A percentile compares a stretch with the other conserved stretches of the same genome.
These are phyloP conservation scores for Hypoxylon intermedium DNA, from an alignment of 495 filamentous ascomycete species.

Conservation along the genomic window DNA sequence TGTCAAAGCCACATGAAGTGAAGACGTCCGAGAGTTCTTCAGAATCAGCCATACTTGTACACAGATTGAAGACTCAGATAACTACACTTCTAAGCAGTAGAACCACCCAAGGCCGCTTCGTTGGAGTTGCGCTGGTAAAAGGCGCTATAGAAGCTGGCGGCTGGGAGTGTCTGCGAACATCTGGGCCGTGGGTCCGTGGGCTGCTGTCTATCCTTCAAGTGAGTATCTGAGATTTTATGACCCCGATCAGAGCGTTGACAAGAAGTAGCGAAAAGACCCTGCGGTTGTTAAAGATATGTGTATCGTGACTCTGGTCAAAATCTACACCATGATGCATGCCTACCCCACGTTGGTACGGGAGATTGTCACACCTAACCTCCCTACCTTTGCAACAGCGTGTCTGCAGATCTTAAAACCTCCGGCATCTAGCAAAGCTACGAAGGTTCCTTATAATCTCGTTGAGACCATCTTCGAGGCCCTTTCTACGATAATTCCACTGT, in stretches of 20 bases:
- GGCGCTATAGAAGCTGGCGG: slow-evolving; percentile 80
- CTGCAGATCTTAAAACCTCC: slow-evolving; percentile 68
- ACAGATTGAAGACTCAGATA: slow-evolving; percentile 80
- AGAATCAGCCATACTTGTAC: slow-evolving; percentile 69
- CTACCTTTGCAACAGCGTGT: slow-evolving; percentile 73
- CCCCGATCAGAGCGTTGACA: slow-evolving; percentile 29
- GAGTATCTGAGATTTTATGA: slow-evolving; percentile 33
- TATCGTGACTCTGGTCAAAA: slow-evolving; percentile 77
- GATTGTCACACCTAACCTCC: slow-evolving; percentile 82
- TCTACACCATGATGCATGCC: slow-evolving; percentile 80
- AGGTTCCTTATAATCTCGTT: slow-evolving; percentile 54
- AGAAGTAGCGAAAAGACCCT: slow-evolving; percentile 73
- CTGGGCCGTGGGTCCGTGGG: slow-evolving; percentile 73
- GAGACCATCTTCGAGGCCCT: slow-evolving; percentile 66
- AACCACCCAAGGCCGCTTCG: slow-evolving; percentile 73
- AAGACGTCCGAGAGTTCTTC: slow-evolving; percentile 62
- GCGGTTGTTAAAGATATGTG: slow-evolving; percentile 73
- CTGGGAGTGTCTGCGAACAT: slow-evolving; percentile 74
- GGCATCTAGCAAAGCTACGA: slow-evolving; percentile 47
- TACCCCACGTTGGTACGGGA: slow-evolving; percentile 85
- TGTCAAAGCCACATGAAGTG: slow-evolving; percentile 58
- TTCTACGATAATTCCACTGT: slow-evolving; percentile 71
- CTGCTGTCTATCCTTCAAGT: slow-evolving; percentile 75
- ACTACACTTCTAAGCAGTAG: slow-evolving; percentile 76
- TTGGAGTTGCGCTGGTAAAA: slow-evolving; percentile 78